Evolutionary conservation across 345 rosid genomes (phyloP), one percentile per base, ranked within the genome.

Genomic region (Triadica sebifera): DNA sequence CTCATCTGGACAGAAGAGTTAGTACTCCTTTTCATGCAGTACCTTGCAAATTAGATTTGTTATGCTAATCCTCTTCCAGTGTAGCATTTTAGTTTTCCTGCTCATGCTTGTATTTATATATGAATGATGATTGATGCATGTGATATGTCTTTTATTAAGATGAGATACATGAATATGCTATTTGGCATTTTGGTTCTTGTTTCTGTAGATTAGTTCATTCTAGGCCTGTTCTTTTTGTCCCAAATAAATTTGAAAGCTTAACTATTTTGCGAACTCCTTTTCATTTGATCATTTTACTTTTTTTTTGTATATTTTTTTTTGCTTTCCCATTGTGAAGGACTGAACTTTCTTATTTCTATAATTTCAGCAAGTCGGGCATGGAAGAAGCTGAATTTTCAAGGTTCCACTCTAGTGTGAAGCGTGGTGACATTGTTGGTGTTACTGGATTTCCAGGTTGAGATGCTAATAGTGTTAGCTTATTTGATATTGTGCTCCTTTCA

Each of bases 391-490:
- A 88, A 74, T 96, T 96, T 76, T 77, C 86, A 10, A 87, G 78
- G 77, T 84, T 90, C 67, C 99, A 96, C 80, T 79, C 83, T 10
- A 77, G 78, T 46, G 88, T 83, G 78, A 93, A 96, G 84, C 96
- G 96, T 81, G 98, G 99, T 73, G 99, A 96, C 85, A 79, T 96
- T 70, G 96, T 93, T 75, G 99, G 98, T 74, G 85, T 93, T 71
- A 81, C 84, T 45, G 99, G 99, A 20, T 96, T 93, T 81, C 99
- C 97, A 85, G 99, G 99, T 95, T 82, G 70, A 78, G 38, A 24
- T 69, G 20, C 20, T 52, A n/a, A 1, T 6, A 45, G 43, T 63
- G 41, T 5, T 51, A 38, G 49, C 25, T 43, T 65, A 13, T 68
- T 75, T 20, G 15, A 5, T 24, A 17, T 51, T 65, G 10, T 12